Conservation (phyloP, 306 rosid genomes). For the Ochetophila trinervis region DNA sequence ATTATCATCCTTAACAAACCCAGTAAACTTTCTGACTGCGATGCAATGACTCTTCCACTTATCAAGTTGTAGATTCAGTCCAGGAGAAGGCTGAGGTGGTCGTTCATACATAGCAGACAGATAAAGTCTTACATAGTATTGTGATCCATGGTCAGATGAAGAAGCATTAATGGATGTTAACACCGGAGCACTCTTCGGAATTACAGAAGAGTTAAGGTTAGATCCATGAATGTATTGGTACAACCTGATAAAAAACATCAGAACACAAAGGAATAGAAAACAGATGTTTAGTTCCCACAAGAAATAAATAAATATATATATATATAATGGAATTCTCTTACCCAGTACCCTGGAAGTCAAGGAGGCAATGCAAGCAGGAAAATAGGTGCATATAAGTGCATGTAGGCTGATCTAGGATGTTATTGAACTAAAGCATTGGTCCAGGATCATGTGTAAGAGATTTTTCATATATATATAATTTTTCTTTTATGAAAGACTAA, state of each 20-base stretch:
- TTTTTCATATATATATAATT: too few species aligned
- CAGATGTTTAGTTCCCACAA: not conserved
- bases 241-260: constrained; percentile 40
- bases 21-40: constrained; percentile 61
- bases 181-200: constrained; percentile 57
- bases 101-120: constrained; percentile 31
- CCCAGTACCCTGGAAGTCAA: too few species aligned
- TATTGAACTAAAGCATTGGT: too few species aligned
- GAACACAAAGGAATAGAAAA: not conserved
- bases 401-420: too few species aligned
- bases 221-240: constrained; percentile 67
- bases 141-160: constrained; percentile 21
- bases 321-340: too few species aligned
- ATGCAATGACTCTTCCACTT: constrained; percentile 56
- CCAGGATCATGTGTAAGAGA: too few species aligned
- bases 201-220: constrained; percentile 41
- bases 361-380: too few species aligned
- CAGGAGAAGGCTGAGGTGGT: constrained; percentile 46
- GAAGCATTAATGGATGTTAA: constrained; percentile 42
- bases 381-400: too few species aligned
- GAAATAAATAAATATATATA: not conserved
- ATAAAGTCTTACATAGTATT: constrained; percentile 42
- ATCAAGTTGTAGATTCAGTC: constrained; percentile 45
- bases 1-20: constrained; percentile 64
- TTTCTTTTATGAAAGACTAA: too few species aligned